Evolutionary conservation across 1,284 basidiomycete species (phyloP).

Genomic region (Termitomyces sp.): DNA sequence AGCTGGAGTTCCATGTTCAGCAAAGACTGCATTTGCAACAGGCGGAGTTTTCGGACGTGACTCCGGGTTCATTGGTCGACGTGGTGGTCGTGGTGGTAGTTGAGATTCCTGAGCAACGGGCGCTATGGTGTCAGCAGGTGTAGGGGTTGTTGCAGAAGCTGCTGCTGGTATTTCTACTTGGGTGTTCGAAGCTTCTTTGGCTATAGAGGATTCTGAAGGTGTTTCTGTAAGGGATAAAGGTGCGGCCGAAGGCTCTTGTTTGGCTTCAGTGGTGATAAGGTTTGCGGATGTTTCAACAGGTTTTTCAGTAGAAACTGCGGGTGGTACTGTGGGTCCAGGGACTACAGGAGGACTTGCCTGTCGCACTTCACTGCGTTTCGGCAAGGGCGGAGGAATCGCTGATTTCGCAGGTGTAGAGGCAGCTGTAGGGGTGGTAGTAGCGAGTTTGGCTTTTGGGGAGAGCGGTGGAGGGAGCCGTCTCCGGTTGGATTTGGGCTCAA

Average conservation of each 20-base stretch:
- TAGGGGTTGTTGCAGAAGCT: background rate
- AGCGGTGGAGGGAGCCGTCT: slow-evolving; percentile 18
- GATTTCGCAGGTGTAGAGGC: slow-evolving; percentile 7
- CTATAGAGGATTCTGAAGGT: background rate
- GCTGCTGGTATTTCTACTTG: background rate
- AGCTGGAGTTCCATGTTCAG: slow-evolving; percentile 15
- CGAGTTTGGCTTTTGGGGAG: slow-evolving; percentile 5
- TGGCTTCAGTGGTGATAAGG: background rate
- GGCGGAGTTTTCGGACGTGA: slow-evolving; percentile 38
- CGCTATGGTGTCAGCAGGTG: background rate
- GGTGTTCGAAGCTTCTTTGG: background rate
- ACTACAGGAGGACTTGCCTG: slow-evolving; percentile 5
- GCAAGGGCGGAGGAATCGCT: slow-evolving; percentile 27
- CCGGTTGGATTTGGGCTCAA: slow-evolving; percentile 1
- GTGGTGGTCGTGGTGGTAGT: slow-evolving; percentile 14
- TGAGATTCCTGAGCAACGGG: slow-evolving; percentile 7
- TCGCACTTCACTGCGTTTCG: slow-evolving; percentile 32
- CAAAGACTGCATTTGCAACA: slow-evolving; percentile 18
- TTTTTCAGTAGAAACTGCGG: background rate
- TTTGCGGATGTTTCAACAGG: background rate
- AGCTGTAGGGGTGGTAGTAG: background rate
- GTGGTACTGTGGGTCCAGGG: background rate
- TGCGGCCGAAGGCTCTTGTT: background rate
- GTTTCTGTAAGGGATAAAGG: background rate
- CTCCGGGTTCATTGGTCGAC: slow-evolving; percentile 28